A percentile compares a stretch with the other conserved stretches of the same genome.
Evolutionary conservation across 306 rosid species (phyloP).

Genomic region (Betula pendula): DNA sequence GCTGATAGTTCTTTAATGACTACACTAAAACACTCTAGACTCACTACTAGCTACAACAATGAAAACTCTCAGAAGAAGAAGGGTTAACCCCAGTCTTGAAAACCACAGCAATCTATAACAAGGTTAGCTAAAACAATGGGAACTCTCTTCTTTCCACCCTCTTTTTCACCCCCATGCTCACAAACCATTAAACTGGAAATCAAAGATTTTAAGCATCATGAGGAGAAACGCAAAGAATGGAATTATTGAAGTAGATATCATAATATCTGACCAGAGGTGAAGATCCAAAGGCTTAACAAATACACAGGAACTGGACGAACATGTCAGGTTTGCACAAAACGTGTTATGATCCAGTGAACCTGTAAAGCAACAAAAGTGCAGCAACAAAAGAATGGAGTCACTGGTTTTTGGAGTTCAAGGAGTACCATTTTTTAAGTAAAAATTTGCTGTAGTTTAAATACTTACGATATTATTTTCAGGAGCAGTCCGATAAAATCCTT

Average conservation of each 20-base stretch:
- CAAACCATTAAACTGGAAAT: not conserved
- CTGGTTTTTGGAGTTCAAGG: not conserved
- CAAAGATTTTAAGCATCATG: not conserved
- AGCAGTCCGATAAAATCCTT: slow-evolving; percentile 69
- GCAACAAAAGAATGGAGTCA: not conserved
- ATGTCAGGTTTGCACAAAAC: slow-evolving; percentile 37
- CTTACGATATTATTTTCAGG: slow-evolving; percentile 79
- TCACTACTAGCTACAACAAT: too few species aligned
- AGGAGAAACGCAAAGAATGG: not conserved
- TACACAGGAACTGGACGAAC: not conserved
- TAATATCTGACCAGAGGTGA: not conserved
- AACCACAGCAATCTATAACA: not conserved
- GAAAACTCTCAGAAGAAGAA: not conserved
- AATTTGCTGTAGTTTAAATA: slow-evolving; percentile 2
- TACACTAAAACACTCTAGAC: not conserved
- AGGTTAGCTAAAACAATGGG: not conserved
- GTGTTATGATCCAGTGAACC: slow-evolving; percentile 73
- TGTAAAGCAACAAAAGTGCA: slow-evolving; percentile 32
- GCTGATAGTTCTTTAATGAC: not conserved
- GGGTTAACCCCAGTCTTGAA: not conserved
- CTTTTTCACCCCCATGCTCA: not conserved
- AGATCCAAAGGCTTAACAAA: not conserved
- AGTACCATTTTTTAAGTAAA: not conserved
- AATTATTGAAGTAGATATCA: not conserved
- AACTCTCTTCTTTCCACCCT: slow-evolving; percentile 2